Evolutionary conservation across 495 filamentous ascomycete genomes (phyloP), one percentile per base, ranked within the genome.

Genomic region (Podospora pseudoanserina): DNA sequence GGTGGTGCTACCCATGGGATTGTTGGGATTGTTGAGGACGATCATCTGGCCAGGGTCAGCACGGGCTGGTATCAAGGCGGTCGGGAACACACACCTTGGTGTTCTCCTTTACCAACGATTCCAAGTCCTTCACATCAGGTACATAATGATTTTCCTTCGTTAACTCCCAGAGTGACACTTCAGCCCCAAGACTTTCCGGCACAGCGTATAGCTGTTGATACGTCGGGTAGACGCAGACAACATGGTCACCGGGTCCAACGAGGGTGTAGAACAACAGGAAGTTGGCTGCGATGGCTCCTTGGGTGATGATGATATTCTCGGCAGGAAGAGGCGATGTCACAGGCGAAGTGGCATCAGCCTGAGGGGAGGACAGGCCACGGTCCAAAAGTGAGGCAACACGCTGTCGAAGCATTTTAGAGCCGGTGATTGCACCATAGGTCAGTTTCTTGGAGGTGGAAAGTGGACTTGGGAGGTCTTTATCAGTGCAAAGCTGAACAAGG

Each of bases 181-280:
- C 87, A 0, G 93, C 93, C 0, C 93, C 93, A 2, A 97, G 80
- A 39, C 88, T 91, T 67, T 80, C 85, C 1, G 93, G 91, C 1
- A 96, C 86, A 15, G 86, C 81, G 72, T 94, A 96, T 0, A 97
- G 85, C 72, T 96, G 93, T 73, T 95, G 91, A 75, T 97, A 97
- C 26, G 92, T 95, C 3, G 93, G 93, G 72, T 92, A 90, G 65
- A 96, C 91, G 73, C 91, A 96, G 64, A 97, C 87, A 32, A 96
- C 91, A 82, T 97, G 93, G 68, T 96, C 92, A 2, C 91, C 93
- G 0, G 90, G 89, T 0, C 88, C 88, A 2, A 95, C 76, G 26
- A 96, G 80, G 0, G 88, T 84, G 77, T 95, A 96, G 23, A 96
- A 82, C 4, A 89, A 73, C 3, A 94, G 78, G 71, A 92, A 91